These are phyloP conservation scores for Arthrobotrys conoides DNA, from an alignment of 2,329 filamentous ascomycete genomes.

Conservation along the genomic window DNA sequence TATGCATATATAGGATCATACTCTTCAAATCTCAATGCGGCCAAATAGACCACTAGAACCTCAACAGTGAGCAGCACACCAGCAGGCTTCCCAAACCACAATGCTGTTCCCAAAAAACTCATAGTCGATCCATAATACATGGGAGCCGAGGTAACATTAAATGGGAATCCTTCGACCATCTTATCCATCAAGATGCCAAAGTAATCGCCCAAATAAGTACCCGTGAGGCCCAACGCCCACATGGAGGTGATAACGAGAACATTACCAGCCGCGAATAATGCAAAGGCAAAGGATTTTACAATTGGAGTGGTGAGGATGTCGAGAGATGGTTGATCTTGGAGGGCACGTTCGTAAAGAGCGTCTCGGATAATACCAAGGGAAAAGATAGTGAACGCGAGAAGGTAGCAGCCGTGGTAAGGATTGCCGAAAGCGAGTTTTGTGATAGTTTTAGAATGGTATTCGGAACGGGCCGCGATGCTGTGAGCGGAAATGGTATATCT, in stretches of 20 bases:
- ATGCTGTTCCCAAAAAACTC: constrained; percentile 88
- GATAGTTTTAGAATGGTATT: constrained; percentile 91
- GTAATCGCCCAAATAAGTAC: constrained; percentile 97
- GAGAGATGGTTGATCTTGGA: constrained; percentile 73
- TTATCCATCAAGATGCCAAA: constrained; percentile 98
- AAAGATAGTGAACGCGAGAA: constrained; percentile 90
- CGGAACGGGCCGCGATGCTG: constrained; percentile 69
- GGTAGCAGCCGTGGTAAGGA: constrained; percentile 86
- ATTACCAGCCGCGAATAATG: constrained; percentile 82
- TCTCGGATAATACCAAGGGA: constrained; percentile 90
- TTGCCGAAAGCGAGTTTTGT: constrained; percentile 88
- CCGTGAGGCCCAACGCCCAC: constrained; percentile 91
- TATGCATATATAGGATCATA: constrained; percentile 36
- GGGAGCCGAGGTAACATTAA: constrained; percentile 88
- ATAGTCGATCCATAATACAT: constrained; percentile 98
- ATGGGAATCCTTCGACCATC: constrained; percentile 94
- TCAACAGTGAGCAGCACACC: constrained; percentile 73
- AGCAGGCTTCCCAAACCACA: constrained; percentile 88
- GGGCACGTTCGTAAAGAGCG: constrained; percentile 79
- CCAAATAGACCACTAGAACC: constrained; percentile 63
- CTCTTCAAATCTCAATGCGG: constrained; percentile 64
- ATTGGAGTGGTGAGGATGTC: constrained; percentile 73
- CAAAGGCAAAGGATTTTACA: constrained; percentile 76
- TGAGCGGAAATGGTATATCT: neutral
- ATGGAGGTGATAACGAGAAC: constrained; percentile 88